Conservation (phyloP, 2,329 filamentous ascomycete genomes). For the Talaromyces sp. region DNA sequence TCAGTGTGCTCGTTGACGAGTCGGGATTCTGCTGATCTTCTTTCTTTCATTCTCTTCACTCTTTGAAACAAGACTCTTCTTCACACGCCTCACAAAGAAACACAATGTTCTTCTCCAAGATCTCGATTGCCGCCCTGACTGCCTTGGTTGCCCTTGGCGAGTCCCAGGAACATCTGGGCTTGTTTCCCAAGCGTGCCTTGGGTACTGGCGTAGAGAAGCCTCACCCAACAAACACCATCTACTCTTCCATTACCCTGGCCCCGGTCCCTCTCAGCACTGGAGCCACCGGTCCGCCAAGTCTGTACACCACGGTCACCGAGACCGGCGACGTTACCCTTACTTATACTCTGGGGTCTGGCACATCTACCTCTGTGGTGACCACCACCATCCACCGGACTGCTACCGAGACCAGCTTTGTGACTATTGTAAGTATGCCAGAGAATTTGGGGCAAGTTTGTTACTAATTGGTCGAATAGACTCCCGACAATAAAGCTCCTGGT, state of each 20-base stretch:
- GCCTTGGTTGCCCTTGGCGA: conserved; percentile 30
- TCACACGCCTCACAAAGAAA: background rate
- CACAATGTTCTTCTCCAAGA: conserved; percentile 34
- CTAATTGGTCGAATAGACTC: conserved; percentile 3
- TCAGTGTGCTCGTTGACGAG: conserved; percentile 10
- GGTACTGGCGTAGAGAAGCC: background rate
- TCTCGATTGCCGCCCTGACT: conserved; percentile 29
- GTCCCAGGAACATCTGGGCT: conserved; percentile 22
- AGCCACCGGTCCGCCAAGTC: conserved; percentile 8
- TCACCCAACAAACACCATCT: conserved; percentile 14
- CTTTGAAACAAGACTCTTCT: background rate
- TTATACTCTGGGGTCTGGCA: conserved; percentile 34
- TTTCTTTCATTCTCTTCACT: conserved; percentile 12
- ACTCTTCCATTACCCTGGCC: conserved; percentile 12
- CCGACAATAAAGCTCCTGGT: conserved; percentile 5
- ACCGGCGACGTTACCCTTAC: conserved; percentile 26
- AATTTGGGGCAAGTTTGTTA: background rate
- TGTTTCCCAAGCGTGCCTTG: conserved; percentile 15
- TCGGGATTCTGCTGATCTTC: conserved; percentile 9
- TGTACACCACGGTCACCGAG: conserved; percentile 6
- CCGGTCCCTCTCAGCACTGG: conserved; percentile 17
- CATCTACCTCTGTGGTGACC: conserved; percentile 30
- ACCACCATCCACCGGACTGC: conserved; percentile 31
- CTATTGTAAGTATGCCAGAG: conserved; percentile 7
- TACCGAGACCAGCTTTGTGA: conserved; percentile 16